Evolutionary conservation across 345 rosid species (phyloP).

Genomic region (Eucalyptus sp.): DNA sequence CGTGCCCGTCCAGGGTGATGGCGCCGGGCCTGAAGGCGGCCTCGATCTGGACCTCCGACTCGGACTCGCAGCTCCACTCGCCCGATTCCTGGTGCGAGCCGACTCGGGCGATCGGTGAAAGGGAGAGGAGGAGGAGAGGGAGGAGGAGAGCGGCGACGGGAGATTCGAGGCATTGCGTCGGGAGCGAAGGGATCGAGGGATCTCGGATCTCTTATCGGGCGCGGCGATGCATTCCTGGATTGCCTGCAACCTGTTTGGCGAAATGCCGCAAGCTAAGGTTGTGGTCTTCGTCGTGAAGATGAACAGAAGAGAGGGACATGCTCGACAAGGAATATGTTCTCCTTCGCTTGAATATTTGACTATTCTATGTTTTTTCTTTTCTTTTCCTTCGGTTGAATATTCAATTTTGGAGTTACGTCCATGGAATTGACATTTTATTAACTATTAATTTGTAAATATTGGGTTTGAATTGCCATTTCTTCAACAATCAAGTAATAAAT

Average conservation of each 20-base stretch:
- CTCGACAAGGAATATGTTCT: not conserved
- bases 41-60: constrained; percentile 39
- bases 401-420: not conserved
- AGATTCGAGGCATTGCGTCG: not conserved
- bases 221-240: not conserved
- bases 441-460: not conserved
- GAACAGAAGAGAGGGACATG: not conserved
- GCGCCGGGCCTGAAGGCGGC: constrained; percentile 71
- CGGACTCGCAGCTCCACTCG: constrained; percentile 73
- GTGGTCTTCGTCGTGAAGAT: not conserved
- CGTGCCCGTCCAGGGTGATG: constrained; percentile 76
- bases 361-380: not conserved
- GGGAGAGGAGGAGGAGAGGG: not conserved
- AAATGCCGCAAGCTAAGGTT: not conserved
- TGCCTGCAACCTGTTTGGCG: not conserved
- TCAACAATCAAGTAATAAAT: not conserved
- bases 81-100: constrained; percentile 82
- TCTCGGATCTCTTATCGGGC: not conserved
- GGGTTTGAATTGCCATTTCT: not conserved
- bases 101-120: constrained; percentile 5
- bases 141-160: not conserved
- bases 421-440: not conserved
- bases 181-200: not conserved
- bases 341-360: not conserved
- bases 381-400: not conserved